phyloP scores from a whole-genome alignment of 2,329 filamentous ascomycete genomes.

The Cladosporium sp. region DNA sequence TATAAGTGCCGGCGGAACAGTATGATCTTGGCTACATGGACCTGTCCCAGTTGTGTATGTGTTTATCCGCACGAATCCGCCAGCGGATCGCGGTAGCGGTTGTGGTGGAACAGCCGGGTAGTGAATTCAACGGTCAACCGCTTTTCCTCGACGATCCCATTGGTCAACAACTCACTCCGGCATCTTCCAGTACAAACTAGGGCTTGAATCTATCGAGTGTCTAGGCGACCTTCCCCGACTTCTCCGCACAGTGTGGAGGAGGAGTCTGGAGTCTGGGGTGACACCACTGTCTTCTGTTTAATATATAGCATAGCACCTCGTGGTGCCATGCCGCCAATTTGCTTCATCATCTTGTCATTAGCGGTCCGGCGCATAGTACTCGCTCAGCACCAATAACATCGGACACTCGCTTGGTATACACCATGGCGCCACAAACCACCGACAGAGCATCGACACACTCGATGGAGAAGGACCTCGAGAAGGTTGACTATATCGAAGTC shows the following conservation, averaged over 20 bases:
- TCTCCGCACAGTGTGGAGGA: slow-evolving; percentile 8
- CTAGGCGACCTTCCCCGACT: slow-evolving; percentile 7
- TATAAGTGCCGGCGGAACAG: not conserved
- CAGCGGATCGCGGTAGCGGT: not conserved
- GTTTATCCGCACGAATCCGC: not conserved
- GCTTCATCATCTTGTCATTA: not conserved
- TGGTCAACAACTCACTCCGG: not conserved
- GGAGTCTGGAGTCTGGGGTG: slow-evolving; percentile 10
- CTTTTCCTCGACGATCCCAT: slow-evolving; percentile 1
- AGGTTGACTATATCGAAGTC: slow-evolving; percentile 23
- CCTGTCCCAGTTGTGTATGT: not conserved
- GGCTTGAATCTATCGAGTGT: not conserved
- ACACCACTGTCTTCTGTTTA: not conserved
- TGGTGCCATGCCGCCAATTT: not conserved
- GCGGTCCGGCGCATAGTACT: not conserved
- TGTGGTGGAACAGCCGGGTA: not conserved
- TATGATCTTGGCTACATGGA: not conserved
- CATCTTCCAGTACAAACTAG: not conserved
- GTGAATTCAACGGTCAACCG: not conserved
- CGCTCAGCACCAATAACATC: not conserved
- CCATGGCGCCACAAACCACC: not conserved
- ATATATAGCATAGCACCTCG: not conserved
- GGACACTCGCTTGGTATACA: not conserved
- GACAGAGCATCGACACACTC: slow-evolving; percentile 22
- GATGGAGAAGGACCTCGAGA: slow-evolving; percentile 25